phyloP scores from a whole-genome alignment of 2,329 filamentous ascomycete species.

The Botrytis galanthina region DNA sequence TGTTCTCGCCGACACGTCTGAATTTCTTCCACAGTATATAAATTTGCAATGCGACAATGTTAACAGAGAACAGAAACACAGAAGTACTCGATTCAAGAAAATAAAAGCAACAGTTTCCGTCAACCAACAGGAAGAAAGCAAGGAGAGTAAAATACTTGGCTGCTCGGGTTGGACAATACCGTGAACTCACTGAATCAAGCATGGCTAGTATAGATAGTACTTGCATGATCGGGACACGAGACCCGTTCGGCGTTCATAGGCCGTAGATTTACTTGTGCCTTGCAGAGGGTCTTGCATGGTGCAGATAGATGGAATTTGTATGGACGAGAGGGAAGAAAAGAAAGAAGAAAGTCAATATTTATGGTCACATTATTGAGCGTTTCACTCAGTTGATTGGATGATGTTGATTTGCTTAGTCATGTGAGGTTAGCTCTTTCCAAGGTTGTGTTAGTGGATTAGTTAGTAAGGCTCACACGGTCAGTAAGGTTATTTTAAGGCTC shows the following conservation, averaged over 20 bases:
- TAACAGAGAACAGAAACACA: neutral
- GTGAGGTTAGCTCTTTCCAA: neutral
- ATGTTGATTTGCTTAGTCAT: slow-evolving; percentile 4
- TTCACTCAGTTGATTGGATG: neutral
- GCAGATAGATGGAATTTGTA: neutral
- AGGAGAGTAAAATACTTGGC: slow-evolving; percentile 7
- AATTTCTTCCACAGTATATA: neutral
- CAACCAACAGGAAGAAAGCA: slow-evolving; percentile 1
- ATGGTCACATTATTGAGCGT: neutral
- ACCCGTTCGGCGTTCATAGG: neutral
- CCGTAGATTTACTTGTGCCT: neutral
- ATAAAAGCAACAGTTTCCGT: neutral
- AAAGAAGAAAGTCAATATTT: neutral
- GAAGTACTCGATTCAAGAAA: neutral
- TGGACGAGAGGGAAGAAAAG: neutral
- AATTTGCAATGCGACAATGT: neutral
- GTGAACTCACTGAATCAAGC: neutral
- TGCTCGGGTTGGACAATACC: neutral
- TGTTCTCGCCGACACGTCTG: neutral
- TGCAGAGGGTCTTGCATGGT: slow-evolving; percentile 8
- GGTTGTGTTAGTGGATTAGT: no score
- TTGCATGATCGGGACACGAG: slow-evolving; percentile 6
- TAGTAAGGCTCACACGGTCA: no score
- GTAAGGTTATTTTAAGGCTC: neutral
- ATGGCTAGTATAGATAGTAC: neutral